Base-by-base conservation (phyloP, 108 stramenopile genomes). In the Chaetoceros tenuissimus region DNA sequence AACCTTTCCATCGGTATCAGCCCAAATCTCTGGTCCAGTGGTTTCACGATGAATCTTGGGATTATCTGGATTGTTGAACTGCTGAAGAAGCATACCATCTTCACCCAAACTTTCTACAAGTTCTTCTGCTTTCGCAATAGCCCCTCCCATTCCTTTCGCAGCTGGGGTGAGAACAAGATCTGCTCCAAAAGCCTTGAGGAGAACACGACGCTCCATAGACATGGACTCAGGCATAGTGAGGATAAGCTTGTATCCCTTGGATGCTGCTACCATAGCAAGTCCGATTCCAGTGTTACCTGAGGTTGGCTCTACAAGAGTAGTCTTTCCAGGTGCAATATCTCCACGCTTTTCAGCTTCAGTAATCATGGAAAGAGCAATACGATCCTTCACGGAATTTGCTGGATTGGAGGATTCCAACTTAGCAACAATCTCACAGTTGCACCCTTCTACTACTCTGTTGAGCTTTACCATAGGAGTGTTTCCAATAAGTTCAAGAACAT, bases 21-120 rank as follows among this genome's bases (percentile, higher is more conserved):
- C 60, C 80, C 81, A 83, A 59, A 89, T 85, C 48, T 89, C 87
- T 1, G 87, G 87, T 27, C 83, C 87, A 8, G 87, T 89, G 20
- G 87, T 85, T 55, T 82, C 87, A 31, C 77, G 59, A 62, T 94
- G 93, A 40, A 82, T 68, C 67, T 89, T 89, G 3, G 88, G 91
- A 73, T 96, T 96, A 59, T 92, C 94, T 0, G 86, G 90, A 67
- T 95, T 95, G 69, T 94, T 85, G 68, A 94, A 96, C 72, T 96
- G 95, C 66, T 94, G 87, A 25, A 89, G 77, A 57, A 89, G 71
- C 45, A 71, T 82, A 23, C 77, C 77, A 56, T 66, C 63, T 0
- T 52, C 40, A 13, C 85, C 85, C 0, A 86, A 51, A 0, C 64
- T 46, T 5, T 60, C 46, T 5, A 67, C 65, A 55, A 82, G 67